Conservation (phyloP, 2,329 filamentous ascomycete genomes). For the Bimuria novae-zelandiae region DNA sequence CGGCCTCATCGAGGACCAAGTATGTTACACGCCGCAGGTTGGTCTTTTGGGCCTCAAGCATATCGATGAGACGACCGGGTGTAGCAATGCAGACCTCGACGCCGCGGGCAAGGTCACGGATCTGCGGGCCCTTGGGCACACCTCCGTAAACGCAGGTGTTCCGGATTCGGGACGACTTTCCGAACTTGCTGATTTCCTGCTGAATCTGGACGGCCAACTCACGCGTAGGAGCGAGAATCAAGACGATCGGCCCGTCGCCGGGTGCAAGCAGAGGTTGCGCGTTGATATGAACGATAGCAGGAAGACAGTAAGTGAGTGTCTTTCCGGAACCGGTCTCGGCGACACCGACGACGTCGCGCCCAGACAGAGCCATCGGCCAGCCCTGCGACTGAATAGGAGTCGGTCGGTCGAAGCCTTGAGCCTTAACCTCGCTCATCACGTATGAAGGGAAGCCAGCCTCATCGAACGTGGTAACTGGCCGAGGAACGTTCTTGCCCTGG, state of each 20-base stretch:
- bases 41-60: constrained; percentile 97
- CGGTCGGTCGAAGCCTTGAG: constrained; percentile 89
- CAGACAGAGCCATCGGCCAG: constrained; percentile 98
- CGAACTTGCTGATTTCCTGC: constrained; percentile 97
- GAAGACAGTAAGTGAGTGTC: constrained; percentile 97
- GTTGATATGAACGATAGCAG: constrained; percentile 99
- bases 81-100: constrained; percentile 99
- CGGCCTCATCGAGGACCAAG: constrained; percentile 96
- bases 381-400: constrained; percentile 98
- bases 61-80: constrained; percentile 95
- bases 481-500: constrained; percentile 79
- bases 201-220: constrained; percentile 99
- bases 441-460: constrained; percentile 97
- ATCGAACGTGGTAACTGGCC: constrained; percentile 95
- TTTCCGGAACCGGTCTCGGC: constrained; percentile 99
- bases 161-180: constrained; percentile 94
- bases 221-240: constrained; percentile 94
- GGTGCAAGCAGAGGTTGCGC: constrained; percentile 94
- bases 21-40: constrained; percentile 98
- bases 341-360: constrained; percentile 98
- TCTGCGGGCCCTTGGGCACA: constrained; percentile 97
- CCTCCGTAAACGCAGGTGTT: constrained; percentile 99
- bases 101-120: constrained; percentile 89
- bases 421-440: constrained; percentile 98
- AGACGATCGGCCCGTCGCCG: constrained; percentile 93